phyloP scores from a whole-genome alignment of 2,329 filamentous ascomycete genomes.

The Alternaria triticina region DNA sequence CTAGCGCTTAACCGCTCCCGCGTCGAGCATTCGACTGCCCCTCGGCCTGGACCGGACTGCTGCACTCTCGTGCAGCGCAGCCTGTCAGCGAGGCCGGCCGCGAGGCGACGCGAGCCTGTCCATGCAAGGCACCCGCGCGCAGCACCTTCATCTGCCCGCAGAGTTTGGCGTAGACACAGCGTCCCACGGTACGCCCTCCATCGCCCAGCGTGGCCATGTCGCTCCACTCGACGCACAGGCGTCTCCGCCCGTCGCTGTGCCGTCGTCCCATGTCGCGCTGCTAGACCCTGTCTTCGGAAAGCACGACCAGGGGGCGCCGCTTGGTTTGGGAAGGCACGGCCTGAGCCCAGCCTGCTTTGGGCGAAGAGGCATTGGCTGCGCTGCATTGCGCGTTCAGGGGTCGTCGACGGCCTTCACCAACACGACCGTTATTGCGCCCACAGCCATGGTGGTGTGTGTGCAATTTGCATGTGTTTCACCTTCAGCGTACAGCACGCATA shows the following conservation, averaged over 20 bases:
- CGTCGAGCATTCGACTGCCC: constrained; percentile 1
- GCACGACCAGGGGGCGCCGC: constrained; percentile 18
- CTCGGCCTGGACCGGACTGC: constrained; percentile 14
- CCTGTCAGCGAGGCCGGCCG: neutral
- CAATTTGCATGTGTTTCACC: constrained; percentile 27
- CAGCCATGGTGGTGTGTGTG: constrained; percentile 13
- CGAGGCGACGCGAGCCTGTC: neutral
- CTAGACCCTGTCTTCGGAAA: constrained; percentile 14
- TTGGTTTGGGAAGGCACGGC: constrained; percentile 27
- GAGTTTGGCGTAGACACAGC: neutral
- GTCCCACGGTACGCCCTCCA: neutral
- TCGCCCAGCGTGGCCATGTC: neutral
- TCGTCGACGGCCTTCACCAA: constrained; percentile 1
- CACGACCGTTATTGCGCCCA: constrained; percentile 10
- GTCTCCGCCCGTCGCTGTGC: constrained; percentile 4
- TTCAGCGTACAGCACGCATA: constrained; percentile 5
- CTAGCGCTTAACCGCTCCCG: constrained; percentile 26
- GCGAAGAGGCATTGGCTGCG: constrained; percentile 2
- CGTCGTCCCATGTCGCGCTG: constrained; percentile 5
- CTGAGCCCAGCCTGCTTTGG: constrained; percentile 20
- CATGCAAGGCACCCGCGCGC: constrained; percentile 18
- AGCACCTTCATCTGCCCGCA: neutral
- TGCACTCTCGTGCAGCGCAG: neutral
- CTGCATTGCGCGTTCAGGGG: constrained; percentile 21
- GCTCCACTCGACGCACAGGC: constrained; percentile 1